A percentile compares a stretch with the other conserved stretches of the same genome.
Evolutionary conservation across 75 land plant genomes (phyloP).

Genomic region (Larix kaempferi): DNA sequence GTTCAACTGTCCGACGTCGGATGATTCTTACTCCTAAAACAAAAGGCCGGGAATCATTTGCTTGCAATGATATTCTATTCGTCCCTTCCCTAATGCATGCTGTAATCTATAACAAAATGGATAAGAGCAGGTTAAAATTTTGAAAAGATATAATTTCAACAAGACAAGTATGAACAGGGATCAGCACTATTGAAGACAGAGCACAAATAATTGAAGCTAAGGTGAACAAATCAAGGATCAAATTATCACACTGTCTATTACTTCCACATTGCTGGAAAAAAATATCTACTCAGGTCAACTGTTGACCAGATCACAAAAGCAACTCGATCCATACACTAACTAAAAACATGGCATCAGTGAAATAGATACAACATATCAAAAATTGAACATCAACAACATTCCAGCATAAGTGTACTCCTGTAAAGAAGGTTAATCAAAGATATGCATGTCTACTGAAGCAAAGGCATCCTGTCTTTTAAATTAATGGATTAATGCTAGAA

Average conservation of each 20-base stretch:
- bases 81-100: conserved; percentile 74
- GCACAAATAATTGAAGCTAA: not conserved
- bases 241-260: too few relatives aligned
- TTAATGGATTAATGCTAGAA: too few relatives aligned
- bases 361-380: not conserved
- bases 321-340: not conserved
- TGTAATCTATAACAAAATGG: conserved; percentile 54
- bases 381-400: too few relatives aligned
- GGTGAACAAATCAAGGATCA: too few relatives aligned
- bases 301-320: not conserved
- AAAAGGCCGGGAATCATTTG: conserved; percentile 82
- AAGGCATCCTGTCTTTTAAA: too few relatives aligned
- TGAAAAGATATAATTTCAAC: not conserved
- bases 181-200: not conserved
- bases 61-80: conserved; percentile 70
- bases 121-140: conserved; percentile 2
- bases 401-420: too few relatives aligned
- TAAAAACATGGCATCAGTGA: not conserved
- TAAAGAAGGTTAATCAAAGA: too few relatives aligned
- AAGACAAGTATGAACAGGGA: not conserved
- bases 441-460: too few relatives aligned
- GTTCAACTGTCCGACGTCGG: conserved; percentile 59
- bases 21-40: conserved; percentile 88
- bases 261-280: not conserved
- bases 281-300: not conserved